phyloP scores from a whole-genome alignment of 116 monocot species.

The Posidonia oceanica region DNA sequence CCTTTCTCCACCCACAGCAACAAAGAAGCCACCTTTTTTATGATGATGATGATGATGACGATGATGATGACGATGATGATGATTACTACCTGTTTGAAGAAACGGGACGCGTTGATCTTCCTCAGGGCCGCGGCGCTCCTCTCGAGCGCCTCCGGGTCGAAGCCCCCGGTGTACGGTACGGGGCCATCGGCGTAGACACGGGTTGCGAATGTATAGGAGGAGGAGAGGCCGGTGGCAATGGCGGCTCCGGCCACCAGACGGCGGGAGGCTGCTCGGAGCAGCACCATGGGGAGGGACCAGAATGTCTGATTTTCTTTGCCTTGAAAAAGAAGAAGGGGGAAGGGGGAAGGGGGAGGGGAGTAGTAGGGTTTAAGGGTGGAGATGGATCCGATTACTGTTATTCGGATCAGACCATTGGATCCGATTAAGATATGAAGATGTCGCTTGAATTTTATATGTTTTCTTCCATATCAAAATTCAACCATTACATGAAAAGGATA shows the following conservation, averaged over 20 bases:
- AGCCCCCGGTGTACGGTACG: constrained; percentile 17
- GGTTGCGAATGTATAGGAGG: neutral
- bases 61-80: neutral
- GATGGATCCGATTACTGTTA: neutral
- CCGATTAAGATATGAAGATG: neutral
- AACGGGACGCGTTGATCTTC: constrained; percentile 71
- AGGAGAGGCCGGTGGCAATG: constrained; percentile 1
- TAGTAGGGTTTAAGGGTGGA: neutral
- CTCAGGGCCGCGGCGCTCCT: constrained; percentile 58
- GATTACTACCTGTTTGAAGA: constrained; percentile 50
- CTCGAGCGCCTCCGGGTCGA: constrained; percentile 86
- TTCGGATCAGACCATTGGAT: neutral
- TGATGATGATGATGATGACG: neutral
- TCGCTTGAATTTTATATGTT: no score
- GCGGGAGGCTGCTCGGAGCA: neutral
- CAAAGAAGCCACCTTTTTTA: no score
- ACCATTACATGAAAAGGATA: no score
- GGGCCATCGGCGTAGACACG: constrained; percentile 5
- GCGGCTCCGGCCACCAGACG: constrained; percentile 6
- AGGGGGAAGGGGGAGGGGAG: neutral
- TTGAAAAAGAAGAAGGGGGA: neutral
- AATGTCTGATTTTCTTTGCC: no score
- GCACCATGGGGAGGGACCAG: neutral
- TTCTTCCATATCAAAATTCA: no score
- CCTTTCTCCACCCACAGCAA: no score